Evolutionary conservation across 441 rosid genomes (phyloP), one percentile per base, ranked within the genome.

Genomic region (Syzygium syzygioides): DNA sequence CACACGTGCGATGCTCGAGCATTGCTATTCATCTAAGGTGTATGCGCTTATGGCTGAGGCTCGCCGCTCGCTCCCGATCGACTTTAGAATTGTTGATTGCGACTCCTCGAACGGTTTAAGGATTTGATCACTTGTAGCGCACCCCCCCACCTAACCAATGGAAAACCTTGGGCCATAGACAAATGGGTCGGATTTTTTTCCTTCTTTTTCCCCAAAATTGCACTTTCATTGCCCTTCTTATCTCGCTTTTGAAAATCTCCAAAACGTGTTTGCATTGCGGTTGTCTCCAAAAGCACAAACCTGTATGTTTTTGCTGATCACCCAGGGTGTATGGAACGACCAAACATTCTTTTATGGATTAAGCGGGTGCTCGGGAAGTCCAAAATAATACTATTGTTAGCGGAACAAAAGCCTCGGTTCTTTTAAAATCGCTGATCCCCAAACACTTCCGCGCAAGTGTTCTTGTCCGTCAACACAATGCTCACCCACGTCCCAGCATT

Each of bases 381-480:
- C 56, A 18, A 18, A 50, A 50, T 3, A 17, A 9, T 7, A 64
- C 6, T 3, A 7, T 15, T 14, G 20, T 9, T 30, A 18, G 45
- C 2, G 32, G 9, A 66, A 32, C 13, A 66, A 32, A 9, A 66
- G 45, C 13, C 79, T 6, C 1, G 17, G 34, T 32, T 32, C 3
- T 2, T 64, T 17, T 8, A 30, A 64, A 9, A 32, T 32, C 25
- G 19, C 23, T 8, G 8, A 18, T 19, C 23, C 20, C 23, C 9
- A 9, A 64, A 64, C 71, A 5, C 8, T 3, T n/a, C 2, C 4
- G 1, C 2, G 7, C 71, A 7, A 30, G 20, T 30, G 23, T 4
- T 30, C 20, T 30, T n/a, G 12, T 64, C 18, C 6, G 3, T 32
- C 9, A n/a, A 0, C 28, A 14, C 2, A 1, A n/a, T 7, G 9